These are phyloP conservation scores for Coniella lustricola DNA, from an alignment of 2,329 filamentous ascomycete species.

Conservation along the genomic window DNA sequence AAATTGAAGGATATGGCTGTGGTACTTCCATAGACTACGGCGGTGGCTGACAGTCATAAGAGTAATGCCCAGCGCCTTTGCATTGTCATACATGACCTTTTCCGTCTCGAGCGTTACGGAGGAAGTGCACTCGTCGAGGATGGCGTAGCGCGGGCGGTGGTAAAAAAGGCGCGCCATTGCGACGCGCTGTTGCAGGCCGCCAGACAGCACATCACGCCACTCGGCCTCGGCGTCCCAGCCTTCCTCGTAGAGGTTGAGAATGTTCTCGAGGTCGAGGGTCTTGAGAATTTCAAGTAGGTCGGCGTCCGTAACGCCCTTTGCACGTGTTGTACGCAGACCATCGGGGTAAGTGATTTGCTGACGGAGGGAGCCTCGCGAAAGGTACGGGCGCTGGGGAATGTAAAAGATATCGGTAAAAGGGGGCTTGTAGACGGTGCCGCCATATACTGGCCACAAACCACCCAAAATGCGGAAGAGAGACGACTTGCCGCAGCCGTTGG, in stretches of 20 bases:
- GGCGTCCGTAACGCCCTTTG: slow-evolving; percentile 72
- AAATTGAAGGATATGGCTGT: slow-evolving; percentile 90
- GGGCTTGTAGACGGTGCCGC: slow-evolving; percentile 86
- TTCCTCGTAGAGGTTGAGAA: slow-evolving; percentile 67
- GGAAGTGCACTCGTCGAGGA: slow-evolving; percentile 93
- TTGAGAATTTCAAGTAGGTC: slow-evolving; percentile 72
- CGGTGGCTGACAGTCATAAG: slow-evolving; percentile 95
- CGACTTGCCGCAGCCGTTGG: slow-evolving; percentile 95
- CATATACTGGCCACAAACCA: slow-evolving; percentile 95
- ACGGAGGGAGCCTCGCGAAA: slow-evolving; percentile 83
- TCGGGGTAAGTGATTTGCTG: slow-evolving; percentile 98
- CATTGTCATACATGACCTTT: slow-evolving; percentile 93
- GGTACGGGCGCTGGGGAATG: slow-evolving; percentile 90
- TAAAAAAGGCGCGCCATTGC: slow-evolving; percentile 96
- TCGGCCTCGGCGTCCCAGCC: slow-evolving; percentile 94
- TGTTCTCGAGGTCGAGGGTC: slow-evolving; percentile 73
- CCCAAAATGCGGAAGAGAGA: slow-evolving; percentile 94
- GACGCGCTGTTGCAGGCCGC: slow-evolving; percentile 88
- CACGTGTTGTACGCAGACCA: slow-evolving; percentile 76
- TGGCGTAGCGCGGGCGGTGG: slow-evolving; percentile 86
- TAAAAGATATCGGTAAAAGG: slow-evolving; percentile 94
- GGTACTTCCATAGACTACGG: slow-evolving; percentile 92
- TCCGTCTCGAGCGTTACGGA: slow-evolving; percentile 94
- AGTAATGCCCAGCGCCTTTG: slow-evolving; percentile 84
- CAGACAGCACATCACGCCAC: slow-evolving; percentile 91